Conservation (phyloP, 2,329 filamentous ascomycete species). For the Aspergillus pseudotamarii region DNA sequence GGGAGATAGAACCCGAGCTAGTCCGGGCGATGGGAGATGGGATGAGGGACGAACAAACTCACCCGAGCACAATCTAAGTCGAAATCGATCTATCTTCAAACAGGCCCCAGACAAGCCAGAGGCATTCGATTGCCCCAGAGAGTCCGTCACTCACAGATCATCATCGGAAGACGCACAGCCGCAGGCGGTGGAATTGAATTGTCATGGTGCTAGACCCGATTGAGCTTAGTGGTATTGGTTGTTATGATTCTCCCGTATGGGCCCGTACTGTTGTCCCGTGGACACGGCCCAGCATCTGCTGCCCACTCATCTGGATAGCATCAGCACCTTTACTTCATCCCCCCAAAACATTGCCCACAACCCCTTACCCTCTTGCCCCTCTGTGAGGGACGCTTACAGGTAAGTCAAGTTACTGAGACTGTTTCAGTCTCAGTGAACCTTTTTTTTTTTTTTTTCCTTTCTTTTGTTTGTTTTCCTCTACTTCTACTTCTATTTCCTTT, state of each 20-base stretch:
- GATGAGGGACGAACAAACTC: constrained; percentile 2
- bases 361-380: constrained; percentile 17
- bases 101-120: neutral
- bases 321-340: constrained; percentile 12
- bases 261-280: constrained; percentile 15
- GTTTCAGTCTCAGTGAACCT: neutral
- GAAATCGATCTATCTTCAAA: constrained; percentile 6
- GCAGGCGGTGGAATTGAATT: constrained; percentile 10
- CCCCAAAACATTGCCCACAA: constrained; percentile 12
- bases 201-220: neutral
- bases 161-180: constrained; percentile 15
- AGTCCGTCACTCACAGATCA: constrained; percentile 8
- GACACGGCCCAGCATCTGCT: constrained; percentile 10
- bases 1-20: neutral
- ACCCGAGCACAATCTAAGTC: constrained; percentile 6
- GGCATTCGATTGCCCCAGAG: constrained; percentile 4
- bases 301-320: constrained; percentile 9
- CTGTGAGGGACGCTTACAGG: constrained; percentile 26
- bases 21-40: neutral
- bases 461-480: constrained; percentile 3
- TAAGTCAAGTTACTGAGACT: constrained; percentile 20
- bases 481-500: constrained; percentile 8
- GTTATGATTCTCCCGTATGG: constrained; percentile 5
- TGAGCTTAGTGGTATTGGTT: neutral
- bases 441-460: constrained; percentile 11